Conservation (phyloP, 805 yeast species). For the Candida odintsovae region DNA sequence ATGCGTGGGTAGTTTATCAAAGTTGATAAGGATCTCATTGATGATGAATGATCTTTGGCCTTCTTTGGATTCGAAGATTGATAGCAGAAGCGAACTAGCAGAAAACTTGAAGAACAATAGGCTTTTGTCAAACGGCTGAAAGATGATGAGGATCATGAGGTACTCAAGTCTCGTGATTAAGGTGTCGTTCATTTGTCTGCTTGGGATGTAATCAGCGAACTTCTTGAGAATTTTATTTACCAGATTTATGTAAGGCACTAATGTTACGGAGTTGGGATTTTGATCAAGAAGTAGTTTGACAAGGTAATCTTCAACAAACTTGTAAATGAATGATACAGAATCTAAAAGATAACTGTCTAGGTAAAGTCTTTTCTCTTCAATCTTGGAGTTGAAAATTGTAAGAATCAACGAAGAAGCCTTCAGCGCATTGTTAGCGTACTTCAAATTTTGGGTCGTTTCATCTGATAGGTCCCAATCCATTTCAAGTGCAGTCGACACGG, state of each 20-base stretch:
- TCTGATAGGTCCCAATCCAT: slow-evolving; percentile 15
- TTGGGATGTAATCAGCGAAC: slow-evolving; percentile 15
- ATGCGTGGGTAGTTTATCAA: slow-evolving; percentile 43
- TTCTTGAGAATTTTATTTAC: slow-evolving; percentile 12
- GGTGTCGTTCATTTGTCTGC: slow-evolving; percentile 38
- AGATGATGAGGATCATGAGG: slow-evolving; percentile 36
- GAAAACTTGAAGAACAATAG: slow-evolving; percentile 16
- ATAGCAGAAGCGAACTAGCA: slow-evolving; percentile 13
- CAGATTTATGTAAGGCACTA: slow-evolving; percentile 3
- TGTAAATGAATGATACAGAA: slow-evolving; percentile 35
- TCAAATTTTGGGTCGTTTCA: not conserved
- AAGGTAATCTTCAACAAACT: slow-evolving; percentile 27
- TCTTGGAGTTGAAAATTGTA: slow-evolving; percentile 33
- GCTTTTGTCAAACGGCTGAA: slow-evolving; percentile 20
- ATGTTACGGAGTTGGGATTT: not conserved
- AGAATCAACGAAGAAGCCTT: slow-evolving; percentile 28
- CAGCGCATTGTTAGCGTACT: slow-evolving; percentile 9
- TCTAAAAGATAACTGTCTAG: slow-evolving; percentile 38
- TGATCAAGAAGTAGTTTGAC: not conserved
- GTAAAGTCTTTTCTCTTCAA: slow-evolving; percentile 38
- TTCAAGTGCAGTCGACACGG: slow-evolving; percentile 22
- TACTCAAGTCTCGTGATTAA: slow-evolving; percentile 56
- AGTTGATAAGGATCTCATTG: slow-evolving; percentile 49
- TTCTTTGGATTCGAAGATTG: slow-evolving; percentile 24
- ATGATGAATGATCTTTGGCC: slow-evolving; percentile 58